Conservation (phyloP, 2,329 filamentous ascomycete species). For the Dactylellina drechsleri region DNA sequence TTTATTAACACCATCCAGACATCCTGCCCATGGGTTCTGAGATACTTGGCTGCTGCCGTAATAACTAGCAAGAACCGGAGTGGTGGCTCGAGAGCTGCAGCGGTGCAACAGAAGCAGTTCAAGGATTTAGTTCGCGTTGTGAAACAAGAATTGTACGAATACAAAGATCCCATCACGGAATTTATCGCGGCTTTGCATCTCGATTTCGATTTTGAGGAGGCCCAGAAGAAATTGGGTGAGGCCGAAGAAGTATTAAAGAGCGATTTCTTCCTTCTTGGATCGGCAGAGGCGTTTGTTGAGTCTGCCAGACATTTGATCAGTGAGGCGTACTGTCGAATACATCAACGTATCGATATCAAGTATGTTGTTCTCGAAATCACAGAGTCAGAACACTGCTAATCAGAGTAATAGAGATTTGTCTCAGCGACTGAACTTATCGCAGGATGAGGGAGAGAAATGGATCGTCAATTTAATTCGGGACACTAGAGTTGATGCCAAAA, state of each 20-base stretch:
- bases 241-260: slow-evolving; percentile 90
- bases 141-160: slow-evolving; percentile 97
- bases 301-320: slow-evolving; percentile 95
- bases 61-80: slow-evolving; percentile 87
- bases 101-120: slow-evolving; percentile 94
- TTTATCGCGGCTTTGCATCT: slow-evolving; percentile 97
- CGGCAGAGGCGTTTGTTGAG: slow-evolving; percentile 89
- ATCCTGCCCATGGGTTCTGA: slow-evolving; percentile 92
- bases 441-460: slow-evolving; percentile 99
- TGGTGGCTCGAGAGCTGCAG: slow-evolving; percentile 74
- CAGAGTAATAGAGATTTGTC: slow-evolving; percentile 76
- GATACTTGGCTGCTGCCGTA: slow-evolving; percentile 92
- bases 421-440: slow-evolving; percentile 85
- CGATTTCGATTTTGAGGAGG: slow-evolving; percentile 97
- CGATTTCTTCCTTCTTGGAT: slow-evolving; percentile 93
- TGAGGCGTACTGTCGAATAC: slow-evolving; percentile 99
- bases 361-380: slow-evolving; percentile 58
- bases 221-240: slow-evolving; percentile 83
- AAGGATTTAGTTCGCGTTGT: slow-evolving; percentile 97
- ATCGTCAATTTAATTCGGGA: slow-evolving; percentile 99
- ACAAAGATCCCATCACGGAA: slow-evolving; percentile 92
- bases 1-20: slow-evolving; percentile 99
- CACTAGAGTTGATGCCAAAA: slow-evolving; percentile 97
- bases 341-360: slow-evolving; percentile 97
- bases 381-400: slow-evolving; percentile 52